Percentiles rank a stretch among this genome's conserved stretches.
These are phyloP conservation scores for Chlorella vulgaris DNA, from an alignment of 139 green algal species.

Conservation along the genomic window DNA sequence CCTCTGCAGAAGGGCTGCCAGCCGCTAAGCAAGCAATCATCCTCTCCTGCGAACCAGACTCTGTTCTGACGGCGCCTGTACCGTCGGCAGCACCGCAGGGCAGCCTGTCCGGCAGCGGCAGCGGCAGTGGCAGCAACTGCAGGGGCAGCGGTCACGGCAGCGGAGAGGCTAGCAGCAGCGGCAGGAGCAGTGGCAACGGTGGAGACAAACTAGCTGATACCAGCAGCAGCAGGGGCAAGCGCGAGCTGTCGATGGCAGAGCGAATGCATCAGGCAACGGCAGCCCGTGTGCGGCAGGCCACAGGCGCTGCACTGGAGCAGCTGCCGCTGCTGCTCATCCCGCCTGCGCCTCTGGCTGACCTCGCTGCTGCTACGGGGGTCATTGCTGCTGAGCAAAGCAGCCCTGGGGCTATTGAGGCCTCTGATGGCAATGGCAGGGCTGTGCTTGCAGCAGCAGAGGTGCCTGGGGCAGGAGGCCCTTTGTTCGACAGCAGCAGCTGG, in stretches of 20 bases:
- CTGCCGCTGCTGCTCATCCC: conserved; percentile 30
- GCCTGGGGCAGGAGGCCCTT: not conserved
- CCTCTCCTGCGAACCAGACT: not conserved
- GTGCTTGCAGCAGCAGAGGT: not conserved
- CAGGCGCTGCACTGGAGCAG: conserved; percentile 28
- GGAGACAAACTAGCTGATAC: not conserved
- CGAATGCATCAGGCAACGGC: conserved; percentile 7
- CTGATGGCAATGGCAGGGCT: too few species aligned
- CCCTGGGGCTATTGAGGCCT: too few species aligned
- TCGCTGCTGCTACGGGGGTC: not conserved
- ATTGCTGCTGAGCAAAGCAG: not conserved
- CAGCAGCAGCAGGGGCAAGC: not conserved
- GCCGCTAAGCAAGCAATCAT: not conserved
- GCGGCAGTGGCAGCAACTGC: not conserved
- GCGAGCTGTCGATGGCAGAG: not conserved
- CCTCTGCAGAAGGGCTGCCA: not conserved
- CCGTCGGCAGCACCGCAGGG: too few species aligned
- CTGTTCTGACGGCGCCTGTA: too few species aligned
- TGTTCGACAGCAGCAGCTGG: conserved; percentile 17
- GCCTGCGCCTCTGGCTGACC: not conserved
- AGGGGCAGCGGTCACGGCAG: too few species aligned
- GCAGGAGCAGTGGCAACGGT: not conserved
- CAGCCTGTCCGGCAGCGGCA: too few species aligned
- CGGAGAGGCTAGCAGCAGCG: not conserved
- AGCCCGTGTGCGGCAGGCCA: too few species aligned